A percentile compares a stretch with the other conserved stretches of the same genome.
Evolutionary conservation across 2,329 filamentous ascomycete genomes (phyloP).

Genomic region (Dichotomopilus funicola): DNA sequence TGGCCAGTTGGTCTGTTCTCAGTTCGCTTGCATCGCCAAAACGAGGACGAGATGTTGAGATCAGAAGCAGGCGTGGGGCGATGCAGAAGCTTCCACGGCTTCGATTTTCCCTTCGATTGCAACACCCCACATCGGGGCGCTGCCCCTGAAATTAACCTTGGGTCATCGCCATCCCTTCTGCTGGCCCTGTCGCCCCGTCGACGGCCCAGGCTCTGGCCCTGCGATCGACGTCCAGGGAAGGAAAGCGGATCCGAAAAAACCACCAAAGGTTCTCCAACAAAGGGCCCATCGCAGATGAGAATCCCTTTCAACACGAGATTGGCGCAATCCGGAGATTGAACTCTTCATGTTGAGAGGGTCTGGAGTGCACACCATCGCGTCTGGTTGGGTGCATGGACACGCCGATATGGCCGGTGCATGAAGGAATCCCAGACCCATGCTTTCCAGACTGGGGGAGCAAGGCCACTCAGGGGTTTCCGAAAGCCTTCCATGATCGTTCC

Average conservation of each 20-base stretch:
- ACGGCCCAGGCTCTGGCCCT: slow-evolving; percentile 5
- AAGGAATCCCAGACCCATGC: slow-evolving; percentile 5
- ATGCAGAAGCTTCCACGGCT: slow-evolving; percentile 12
- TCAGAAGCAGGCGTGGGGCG: background rate
- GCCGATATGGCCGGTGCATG: slow-evolving; percentile 18
- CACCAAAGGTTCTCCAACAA: background rate
- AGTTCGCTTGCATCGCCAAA: slow-evolving; percentile 6
- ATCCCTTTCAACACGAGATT: slow-evolving; percentile 11
- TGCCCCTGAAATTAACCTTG: slow-evolving; percentile 13
- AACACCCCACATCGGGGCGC: slow-evolving; percentile 10
- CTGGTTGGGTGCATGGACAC: slow-evolving; percentile 12
- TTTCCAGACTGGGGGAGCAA: slow-evolving; percentile 8
- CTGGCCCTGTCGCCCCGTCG: background rate
- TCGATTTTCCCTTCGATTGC: slow-evolving; percentile 17
- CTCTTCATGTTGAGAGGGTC: background rate
- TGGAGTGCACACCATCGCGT: background rate
- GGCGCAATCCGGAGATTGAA: slow-evolving; percentile 10
- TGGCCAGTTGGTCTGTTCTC: background rate
- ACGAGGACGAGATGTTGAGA: background rate
- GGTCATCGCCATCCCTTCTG: background rate
- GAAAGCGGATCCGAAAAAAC: background rate
- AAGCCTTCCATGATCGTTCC: slow-evolving; percentile 22
- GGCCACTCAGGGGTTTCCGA: slow-evolving; percentile 10
- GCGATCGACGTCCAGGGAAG: background rate
- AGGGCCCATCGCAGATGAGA: background rate